Evolutionary conservation across 495 filamentous ascomycete genomes (phyloP), one percentile per base, ranked within the genome.

Genomic region (Saxophila tyrrhenica): DNA sequence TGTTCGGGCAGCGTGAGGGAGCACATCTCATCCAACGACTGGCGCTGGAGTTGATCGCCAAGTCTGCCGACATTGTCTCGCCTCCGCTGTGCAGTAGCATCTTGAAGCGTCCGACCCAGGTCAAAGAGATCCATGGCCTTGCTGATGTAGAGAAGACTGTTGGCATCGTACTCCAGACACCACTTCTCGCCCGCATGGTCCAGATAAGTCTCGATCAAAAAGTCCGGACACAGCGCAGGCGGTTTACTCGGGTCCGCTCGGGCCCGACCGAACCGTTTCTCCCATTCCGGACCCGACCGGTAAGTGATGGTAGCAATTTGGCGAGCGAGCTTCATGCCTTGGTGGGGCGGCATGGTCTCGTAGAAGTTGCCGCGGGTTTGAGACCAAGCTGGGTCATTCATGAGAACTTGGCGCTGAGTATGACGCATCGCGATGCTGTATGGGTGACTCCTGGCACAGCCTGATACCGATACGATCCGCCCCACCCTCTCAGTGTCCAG

Each of bases 41-140:
- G 59, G 58, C 2, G 70, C n/a, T 65, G 61, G n/a, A 66, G 2
- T 51, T 52, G 55, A 10, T 58, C 62, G 0, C 64, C 48, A 9
- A 84, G 68, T 45, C 73, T 79, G 16, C 61, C 61, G 50, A 68
- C 67, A 32, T 81, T 78, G 47, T 75, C 67, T 1, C 70, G 69
- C 17, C 84, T 65, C 15, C 76, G 68, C 9, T 62, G 44, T 48
- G 60, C 64, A 49, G 81, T 81, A 38, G 67, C 69, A 17, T 61
- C 58, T 63, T 85, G 86, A 55, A 83, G 82, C 16, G 76, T 73
- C 38, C 70, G 69, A 32, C 92, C 91, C 0, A 99, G 78, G 65
- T 99, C 92, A 66, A 99, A 99, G 13, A 97, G 76, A 62, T 97
- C 92, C 92, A 99, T 99, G 13, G 94, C 94, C 69, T 99, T 99